A percentile compares a stretch with the other conserved stretches of the same genome.
Evolutionary conservation across 441 rosid species (phyloP).

Genomic region (Erodium moschatum): DNA sequence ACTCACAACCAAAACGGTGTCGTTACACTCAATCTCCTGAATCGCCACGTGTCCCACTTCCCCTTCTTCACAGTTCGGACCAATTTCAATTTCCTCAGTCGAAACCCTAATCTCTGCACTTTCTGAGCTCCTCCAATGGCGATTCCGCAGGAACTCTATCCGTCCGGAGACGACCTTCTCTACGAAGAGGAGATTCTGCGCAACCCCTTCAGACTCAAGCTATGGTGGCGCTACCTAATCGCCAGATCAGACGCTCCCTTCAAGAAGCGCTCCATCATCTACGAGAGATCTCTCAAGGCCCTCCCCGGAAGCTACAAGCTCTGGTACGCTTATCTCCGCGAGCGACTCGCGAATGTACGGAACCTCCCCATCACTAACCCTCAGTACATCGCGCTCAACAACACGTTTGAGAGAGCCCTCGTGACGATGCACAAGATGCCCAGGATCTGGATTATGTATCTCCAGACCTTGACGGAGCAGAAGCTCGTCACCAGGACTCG

Average conservation of each 20-base stretch:
- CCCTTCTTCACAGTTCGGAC: no score
- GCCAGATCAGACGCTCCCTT: slow-evolving; percentile 63
- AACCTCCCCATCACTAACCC: slow-evolving; percentile 59
- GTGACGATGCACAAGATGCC: slow-evolving; percentile 98
- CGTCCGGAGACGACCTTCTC: slow-evolving; percentile 66
- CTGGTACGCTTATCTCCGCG: slow-evolving; percentile 75
- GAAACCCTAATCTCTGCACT: no score
- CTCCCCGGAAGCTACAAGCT: slow-evolving; percentile 86
- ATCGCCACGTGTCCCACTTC: no score
- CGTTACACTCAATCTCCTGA: no score
- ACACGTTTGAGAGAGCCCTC: slow-evolving; percentile 75
- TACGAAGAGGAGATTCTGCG: slow-evolving; percentile 80
- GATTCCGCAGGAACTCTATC: slow-evolving; percentile 63
- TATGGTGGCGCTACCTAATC: slow-evolving; percentile 87
- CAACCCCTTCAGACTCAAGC: slow-evolving; percentile 68
- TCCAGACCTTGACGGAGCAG: slow-evolving; percentile 53
- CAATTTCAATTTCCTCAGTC: no score
- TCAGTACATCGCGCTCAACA: slow-evolving; percentile 61
- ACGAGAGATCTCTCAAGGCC: slow-evolving; percentile 78
- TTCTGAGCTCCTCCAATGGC: slow-evolving; percentile 31
- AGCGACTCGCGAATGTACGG: slow-evolving; percentile 65
- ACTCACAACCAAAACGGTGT: no score
- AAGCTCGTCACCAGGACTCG: slow-evolving; percentile 50
- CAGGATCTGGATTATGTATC: slow-evolving; percentile 85
- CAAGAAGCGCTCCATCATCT: slow-evolving; percentile 58